These are phyloP conservation scores for Thecaphora thlaspeos DNA, from an alignment of 1,284 basidiomycete species.

Conservation along the genomic window DNA sequence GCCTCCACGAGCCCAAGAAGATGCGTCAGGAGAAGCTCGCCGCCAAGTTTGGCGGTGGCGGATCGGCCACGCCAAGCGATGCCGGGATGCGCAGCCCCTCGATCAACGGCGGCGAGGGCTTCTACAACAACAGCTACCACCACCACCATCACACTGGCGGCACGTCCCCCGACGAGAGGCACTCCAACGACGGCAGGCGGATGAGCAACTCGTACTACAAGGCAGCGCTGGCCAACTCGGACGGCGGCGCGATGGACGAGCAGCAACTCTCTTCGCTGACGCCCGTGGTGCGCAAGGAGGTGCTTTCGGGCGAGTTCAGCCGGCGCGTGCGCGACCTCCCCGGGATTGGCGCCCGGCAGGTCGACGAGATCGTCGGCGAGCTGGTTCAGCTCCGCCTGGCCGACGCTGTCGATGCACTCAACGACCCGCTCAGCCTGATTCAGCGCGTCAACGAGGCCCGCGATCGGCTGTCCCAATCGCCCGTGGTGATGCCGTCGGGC, in stretches of 20 bases:
- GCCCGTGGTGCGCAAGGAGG: slow-evolving; percentile 77
- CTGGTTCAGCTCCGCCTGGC: slow-evolving; percentile 70
- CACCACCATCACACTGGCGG: neutral
- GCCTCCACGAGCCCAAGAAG: slow-evolving; percentile 85
- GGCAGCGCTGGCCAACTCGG: slow-evolving; percentile 31
- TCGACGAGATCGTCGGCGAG: slow-evolving; percentile 69
- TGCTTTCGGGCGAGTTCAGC: slow-evolving; percentile 75
- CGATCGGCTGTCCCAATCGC: slow-evolving; percentile 18
- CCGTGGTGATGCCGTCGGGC: neutral
- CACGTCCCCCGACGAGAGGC: slow-evolving; percentile 5
- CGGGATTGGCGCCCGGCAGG: slow-evolving; percentile 49
- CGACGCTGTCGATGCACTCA: slow-evolving; percentile 73
- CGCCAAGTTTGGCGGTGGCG: slow-evolving; percentile 65
- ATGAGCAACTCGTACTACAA: slow-evolving; percentile 42
- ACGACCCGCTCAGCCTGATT: slow-evolving; percentile 67
- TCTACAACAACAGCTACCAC: slow-evolving; percentile 7
- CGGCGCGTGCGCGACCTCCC: slow-evolving; percentile 66
- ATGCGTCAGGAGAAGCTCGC: slow-evolving; percentile 82
- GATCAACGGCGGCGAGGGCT: slow-evolving; percentile 1
- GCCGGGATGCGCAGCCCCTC: slow-evolving; percentile 4
- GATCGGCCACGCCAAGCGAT: slow-evolving; percentile 4
- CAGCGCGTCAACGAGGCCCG: slow-evolving; percentile 63
- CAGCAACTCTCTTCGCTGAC: slow-evolving; percentile 70
- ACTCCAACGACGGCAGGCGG: slow-evolving; percentile 26
- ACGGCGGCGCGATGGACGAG: slow-evolving; percentile 61